Conservation (phyloP, 495 filamentous ascomycete species). For the Neurospora intermedia region DNA sequence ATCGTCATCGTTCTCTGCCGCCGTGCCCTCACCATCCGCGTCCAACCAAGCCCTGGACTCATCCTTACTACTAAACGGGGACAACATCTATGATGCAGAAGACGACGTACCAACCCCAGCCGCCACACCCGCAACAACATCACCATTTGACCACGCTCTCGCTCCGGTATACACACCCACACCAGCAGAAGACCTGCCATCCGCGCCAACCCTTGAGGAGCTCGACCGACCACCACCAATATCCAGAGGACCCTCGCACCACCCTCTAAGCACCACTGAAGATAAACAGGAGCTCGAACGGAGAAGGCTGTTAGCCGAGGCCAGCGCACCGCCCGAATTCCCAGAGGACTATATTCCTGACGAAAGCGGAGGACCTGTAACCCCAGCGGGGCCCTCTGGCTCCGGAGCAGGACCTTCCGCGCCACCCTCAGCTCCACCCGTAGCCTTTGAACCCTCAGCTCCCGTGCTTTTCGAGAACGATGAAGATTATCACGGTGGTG, state of each 20-base stretch:
- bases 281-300: conserved; percentile 85
- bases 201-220: conserved; percentile 37
- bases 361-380: conserved; percentile 7
- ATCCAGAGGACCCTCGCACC: background rate
- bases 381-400: conserved; percentile 4
- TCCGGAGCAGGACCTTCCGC: conserved; percentile 7
- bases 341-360: conserved; percentile 35
- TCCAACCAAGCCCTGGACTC: conserved; percentile 35
- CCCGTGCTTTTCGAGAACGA: conserved; percentile 57
- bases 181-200: conserved; percentile 20
- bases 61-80: conserved; percentile 19
- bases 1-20: background rate
- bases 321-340: conserved; percentile 54
- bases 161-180: background rate
- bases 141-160: conserved; percentile 1
- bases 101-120: conserved; percentile 5
- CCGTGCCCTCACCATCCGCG: background rate
- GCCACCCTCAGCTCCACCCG: conserved; percentile 2
- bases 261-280: conserved; percentile 30
- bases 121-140: background rate
- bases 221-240: conserved; percentile 9
- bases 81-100: conserved; percentile 30
- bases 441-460: conserved; percentile 44
- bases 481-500: conserved; percentile 27
- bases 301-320: conserved; percentile 57